phyloP scores from a whole-genome alignment of 495 filamentous ascomycete species.

The Cladorrhinum samala region DNA sequence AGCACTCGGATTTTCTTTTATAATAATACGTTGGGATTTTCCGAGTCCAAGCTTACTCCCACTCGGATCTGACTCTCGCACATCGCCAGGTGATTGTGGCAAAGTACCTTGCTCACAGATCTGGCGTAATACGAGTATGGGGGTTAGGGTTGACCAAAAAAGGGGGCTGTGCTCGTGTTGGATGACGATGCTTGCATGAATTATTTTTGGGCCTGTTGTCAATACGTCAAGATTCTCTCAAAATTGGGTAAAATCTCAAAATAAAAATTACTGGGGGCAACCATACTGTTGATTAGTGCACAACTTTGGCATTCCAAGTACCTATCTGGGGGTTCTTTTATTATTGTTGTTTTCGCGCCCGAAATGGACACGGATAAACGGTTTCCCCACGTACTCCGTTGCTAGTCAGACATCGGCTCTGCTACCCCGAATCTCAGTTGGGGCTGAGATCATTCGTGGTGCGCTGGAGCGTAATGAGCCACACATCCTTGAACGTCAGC shows the following conservation, averaged over 20 bases:
- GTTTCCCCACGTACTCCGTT: not conserved
- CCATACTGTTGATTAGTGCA: too few species aligned
- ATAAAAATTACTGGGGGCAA: too few species aligned
- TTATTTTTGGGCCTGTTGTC: not conserved
- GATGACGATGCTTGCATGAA: not conserved
- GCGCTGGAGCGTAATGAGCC: not conserved
- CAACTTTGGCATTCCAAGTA: too few species aligned
- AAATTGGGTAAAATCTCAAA: not conserved
- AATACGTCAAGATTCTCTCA: not conserved
- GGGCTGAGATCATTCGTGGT: not conserved
- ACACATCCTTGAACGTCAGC: not conserved
- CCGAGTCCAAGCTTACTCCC: too few species aligned
- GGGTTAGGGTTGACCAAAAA: not conserved
- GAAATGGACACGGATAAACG: not conserved
- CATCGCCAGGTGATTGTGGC: not conserved
- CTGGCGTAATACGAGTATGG: not conserved
- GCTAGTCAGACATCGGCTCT: not conserved
- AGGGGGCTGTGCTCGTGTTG: not conserved
- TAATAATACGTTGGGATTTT: too few species aligned
- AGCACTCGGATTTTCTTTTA: too few species aligned
- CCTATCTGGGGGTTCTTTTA: not conserved
- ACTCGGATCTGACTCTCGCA: not conserved
- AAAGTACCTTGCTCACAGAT: not conserved
- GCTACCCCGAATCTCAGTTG: not conserved
- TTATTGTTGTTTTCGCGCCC: not conserved